Evolutionary conservation across 495 filamentous ascomycete species (phyloP).

Genomic region (Xeromyces bisporus): DNA sequence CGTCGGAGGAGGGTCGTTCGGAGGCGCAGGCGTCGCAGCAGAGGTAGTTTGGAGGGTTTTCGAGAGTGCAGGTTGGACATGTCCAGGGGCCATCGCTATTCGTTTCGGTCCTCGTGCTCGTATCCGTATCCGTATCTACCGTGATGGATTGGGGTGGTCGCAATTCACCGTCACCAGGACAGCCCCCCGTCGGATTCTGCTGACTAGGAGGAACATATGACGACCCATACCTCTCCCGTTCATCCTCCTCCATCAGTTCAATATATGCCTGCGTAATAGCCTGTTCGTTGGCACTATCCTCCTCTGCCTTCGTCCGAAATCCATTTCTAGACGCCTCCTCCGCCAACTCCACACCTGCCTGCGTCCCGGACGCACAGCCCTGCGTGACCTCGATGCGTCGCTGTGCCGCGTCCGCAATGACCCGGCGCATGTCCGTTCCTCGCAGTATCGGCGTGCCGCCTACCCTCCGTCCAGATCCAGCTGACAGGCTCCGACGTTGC

Average conservation of each 20-base stretch:
- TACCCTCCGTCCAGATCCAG: conserved; percentile 55
- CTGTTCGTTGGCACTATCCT: conserved; percentile 76
- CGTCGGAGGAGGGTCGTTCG: conserved; percentile 41
- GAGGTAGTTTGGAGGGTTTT: conserved; percentile 52
- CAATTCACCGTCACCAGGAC: too few relatives aligned
- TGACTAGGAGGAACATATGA: conserved; percentile 47
- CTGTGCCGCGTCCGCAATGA: conserved; percentile 58
- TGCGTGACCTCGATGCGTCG: conserved; percentile 46
- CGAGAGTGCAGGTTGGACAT: conserved; percentile 68
- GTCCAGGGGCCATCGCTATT: conserved; percentile 38
- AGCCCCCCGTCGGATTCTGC: conserved; percentile 42
- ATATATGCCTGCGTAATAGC: conserved; percentile 81
- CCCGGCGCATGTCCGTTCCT: conserved; percentile 54
- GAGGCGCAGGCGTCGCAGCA: conserved; percentile 65
- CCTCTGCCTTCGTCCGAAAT: conserved; percentile 68
- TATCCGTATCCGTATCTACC: conserved; percentile 3
- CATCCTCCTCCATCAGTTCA: conserved; percentile 74
- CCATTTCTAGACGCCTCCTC: conserved; percentile 56
- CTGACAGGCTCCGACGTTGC: conserved; percentile 38
- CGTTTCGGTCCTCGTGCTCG: conserved; percentile 1
- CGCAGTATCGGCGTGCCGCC: conserved; percentile 47
- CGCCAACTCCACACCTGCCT: conserved; percentile 38
- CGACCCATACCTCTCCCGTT: conserved; percentile 52
- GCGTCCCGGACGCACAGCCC: conserved; percentile 60
- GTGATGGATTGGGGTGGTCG: conserved; percentile 10